Evolutionary conservation across 2,329 filamentous ascomycete species (phyloP).

Genomic region (Graphilbum fragrans): DNA sequence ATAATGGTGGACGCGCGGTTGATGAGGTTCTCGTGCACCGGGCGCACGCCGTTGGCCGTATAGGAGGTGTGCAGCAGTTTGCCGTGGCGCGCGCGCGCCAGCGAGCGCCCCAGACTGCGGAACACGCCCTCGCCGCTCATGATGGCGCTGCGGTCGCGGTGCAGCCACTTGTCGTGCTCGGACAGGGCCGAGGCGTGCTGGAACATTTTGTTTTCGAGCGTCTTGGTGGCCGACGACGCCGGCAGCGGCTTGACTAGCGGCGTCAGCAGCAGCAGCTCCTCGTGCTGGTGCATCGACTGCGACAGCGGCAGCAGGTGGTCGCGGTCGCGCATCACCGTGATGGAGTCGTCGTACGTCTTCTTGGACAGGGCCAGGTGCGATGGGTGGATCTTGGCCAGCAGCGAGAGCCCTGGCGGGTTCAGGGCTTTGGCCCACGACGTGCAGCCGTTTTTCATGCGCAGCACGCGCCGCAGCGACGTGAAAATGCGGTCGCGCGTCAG

Average conservation of each 20-base stretch:
- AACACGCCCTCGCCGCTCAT: conserved; percentile 94
- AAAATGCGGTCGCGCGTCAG: conserved; percentile 71
- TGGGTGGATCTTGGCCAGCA: conserved; percentile 71
- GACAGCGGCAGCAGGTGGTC: conserved; percentile 74
- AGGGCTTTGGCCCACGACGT: conserved; percentile 86
- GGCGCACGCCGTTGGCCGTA: conserved; percentile 81
- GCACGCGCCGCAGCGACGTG: conserved; percentile 65
- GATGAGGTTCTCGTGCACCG: conserved; percentile 88
- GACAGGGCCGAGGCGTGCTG: conserved; percentile 15
- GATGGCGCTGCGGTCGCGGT: conserved; percentile 49
- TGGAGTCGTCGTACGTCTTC: conserved; percentile 81
- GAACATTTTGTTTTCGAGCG: conserved; percentile 33
- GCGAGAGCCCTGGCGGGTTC: conserved; percentile 68
- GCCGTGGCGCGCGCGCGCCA: conserved; percentile 77
- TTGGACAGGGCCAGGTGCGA: conserved; percentile 71
- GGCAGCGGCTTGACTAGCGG: conserved; percentile 87
- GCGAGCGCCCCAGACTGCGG: conserved; percentile 70
- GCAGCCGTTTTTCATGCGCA: conserved; percentile 71
- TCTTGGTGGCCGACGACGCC: conserved; percentile 71
- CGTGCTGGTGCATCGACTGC: conserved; percentile 67
- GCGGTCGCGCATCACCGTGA: conserved; percentile 85
- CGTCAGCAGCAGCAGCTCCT: conserved; percentile 81
- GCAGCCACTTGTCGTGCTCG: conserved; percentile 41
- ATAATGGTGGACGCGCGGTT: conserved; percentile 80
- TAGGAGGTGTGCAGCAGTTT: conserved; percentile 90